Conservation (phyloP, 1,284 basidiomycete species). For the Melampsora abietis-canadensis region DNA sequence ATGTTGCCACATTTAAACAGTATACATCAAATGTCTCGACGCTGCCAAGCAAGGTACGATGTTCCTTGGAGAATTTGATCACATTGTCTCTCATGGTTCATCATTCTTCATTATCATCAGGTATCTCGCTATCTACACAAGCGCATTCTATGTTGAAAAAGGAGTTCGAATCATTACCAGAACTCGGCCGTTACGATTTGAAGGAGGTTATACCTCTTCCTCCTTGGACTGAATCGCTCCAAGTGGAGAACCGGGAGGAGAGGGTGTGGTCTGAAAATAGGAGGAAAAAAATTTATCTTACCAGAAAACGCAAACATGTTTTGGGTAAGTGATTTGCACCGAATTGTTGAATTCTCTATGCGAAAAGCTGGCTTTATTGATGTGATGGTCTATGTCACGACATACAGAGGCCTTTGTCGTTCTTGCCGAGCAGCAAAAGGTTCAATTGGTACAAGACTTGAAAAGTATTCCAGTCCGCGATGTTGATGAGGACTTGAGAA, state of each 20-base stretch:
- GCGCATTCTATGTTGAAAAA: slow-evolving; percentile 20
- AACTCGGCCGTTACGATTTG: background rate
- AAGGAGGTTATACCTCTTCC: slow-evolving; percentile 21
- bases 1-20: slow-evolving; percentile 13
- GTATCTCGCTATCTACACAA: slow-evolving; percentile 16
- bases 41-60: slow-evolving; percentile 31
- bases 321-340: slow-evolving; percentile 10
- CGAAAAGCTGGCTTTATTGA: background rate
- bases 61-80: background rate
- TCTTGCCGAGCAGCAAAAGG: background rate
- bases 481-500: slow-evolving; percentile 12
- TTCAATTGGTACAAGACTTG: background rate
- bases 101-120: background rate
- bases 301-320: slow-evolving; percentile 8
- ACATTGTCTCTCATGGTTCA: background rate
- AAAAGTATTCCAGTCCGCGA: background rate
- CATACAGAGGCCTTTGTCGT: slow-evolving; percentile 22
- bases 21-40: slow-evolving; percentile 38
- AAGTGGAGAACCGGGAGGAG: background rate
- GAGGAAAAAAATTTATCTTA: slow-evolving; percentile 3
- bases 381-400: background rate
- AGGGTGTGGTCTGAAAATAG: background rate
- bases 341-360: background rate
- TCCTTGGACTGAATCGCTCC: slow-evolving; percentile 5
- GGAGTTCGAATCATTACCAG: slow-evolving; percentile 20